phyloP scores from a whole-genome alignment of 208 protist genomes.

The Wallacemonas sp. region DNA sequence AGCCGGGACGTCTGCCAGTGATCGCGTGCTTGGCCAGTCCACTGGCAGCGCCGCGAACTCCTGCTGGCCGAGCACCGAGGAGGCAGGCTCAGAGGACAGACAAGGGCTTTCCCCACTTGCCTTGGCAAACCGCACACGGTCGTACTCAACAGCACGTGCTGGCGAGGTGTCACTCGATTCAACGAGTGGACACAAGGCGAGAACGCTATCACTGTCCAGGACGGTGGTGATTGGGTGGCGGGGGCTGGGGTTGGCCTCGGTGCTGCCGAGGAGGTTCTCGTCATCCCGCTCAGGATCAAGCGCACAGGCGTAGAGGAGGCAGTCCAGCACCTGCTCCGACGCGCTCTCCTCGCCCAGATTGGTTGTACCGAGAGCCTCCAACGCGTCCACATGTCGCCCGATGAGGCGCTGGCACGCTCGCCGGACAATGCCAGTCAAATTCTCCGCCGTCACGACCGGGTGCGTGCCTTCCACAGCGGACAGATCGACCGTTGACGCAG shows the following conservation, averaged over 20 bases:
- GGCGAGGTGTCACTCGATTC: no score
- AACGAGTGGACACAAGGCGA: no score
- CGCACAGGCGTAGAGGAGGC: conserved; percentile 53
- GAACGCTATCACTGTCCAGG: background rate
- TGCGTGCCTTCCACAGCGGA: background rate
- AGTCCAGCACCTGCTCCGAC: conserved; percentile 37
- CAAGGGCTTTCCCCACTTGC: background rate
- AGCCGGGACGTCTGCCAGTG: conserved; percentile 29
- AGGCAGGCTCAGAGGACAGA: background rate
- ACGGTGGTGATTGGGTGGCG: background rate
- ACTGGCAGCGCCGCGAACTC: conserved; percentile 61
- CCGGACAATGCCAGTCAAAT: conserved; percentile 15
- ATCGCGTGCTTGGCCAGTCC: conserved; percentile 41
- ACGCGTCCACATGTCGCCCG: conserved; percentile 50
- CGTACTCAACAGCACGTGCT: background rate
- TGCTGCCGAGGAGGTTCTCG: conserved; percentile 18
- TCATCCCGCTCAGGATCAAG: conserved; percentile 41
- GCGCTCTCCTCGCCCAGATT: conserved; percentile 37
- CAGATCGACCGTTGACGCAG: conserved; percentile 2
- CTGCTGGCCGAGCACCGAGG: conserved; percentile 46
- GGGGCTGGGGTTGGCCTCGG: conserved; percentile 22
- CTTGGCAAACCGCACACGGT: background rate
- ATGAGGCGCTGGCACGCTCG: conserved; percentile 55
- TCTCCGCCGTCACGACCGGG: background rate
- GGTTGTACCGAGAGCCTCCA: conserved; percentile 41